Percentiles rank a stretch among this genome's conserved stretches.
Evolutionary conservation across 73 alveolate species (phyloP).

Genomic region (Paramecium sonneborni): DNA sequence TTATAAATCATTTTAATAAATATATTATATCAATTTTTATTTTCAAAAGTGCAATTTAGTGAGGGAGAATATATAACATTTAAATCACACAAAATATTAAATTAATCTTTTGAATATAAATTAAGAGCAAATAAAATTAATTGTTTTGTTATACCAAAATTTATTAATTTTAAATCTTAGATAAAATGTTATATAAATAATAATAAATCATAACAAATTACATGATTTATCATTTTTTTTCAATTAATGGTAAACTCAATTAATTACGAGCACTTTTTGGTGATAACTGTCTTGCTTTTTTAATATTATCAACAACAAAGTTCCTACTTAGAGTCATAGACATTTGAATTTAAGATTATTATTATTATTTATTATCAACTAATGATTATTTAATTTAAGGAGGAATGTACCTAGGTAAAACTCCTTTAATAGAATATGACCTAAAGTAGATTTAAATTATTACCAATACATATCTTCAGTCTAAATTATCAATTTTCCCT

Average conservation of each 20-base stretch:
- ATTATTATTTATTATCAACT: slow-evolving; percentile 51
- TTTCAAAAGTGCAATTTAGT: too few species aligned
- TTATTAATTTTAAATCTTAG: too few species aligned
- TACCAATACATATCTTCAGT: slow-evolving; percentile 98
- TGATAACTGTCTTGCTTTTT: slow-evolving; percentile 32
- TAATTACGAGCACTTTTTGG: background rate
- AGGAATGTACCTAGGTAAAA: slow-evolving; percentile 59
- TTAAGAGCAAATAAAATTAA: too few species aligned
- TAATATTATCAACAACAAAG: slow-evolving; percentile 37
- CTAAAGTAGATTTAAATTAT: background rate
- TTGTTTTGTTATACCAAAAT: too few species aligned
- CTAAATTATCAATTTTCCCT: slow-evolving; percentile 92
- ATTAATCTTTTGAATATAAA: background rate
- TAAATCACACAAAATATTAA: too few species aligned
- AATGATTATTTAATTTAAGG: slow-evolving; percentile 55
- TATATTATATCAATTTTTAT: too few species aligned
- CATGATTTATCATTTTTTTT: background rate
- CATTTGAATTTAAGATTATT: background rate
- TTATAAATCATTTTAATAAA: background rate
- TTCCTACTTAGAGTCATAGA: background rate
- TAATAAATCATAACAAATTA: background rate
- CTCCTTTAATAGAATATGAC: slow-evolving; percentile 63
- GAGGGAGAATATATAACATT: too few species aligned
- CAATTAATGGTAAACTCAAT: slow-evolving; percentile 27
- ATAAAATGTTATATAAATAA: background rate